Evolutionary conservation across 129 eudicot species (phyloP).

Genomic region (Tanacetum coccineum): DNA sequence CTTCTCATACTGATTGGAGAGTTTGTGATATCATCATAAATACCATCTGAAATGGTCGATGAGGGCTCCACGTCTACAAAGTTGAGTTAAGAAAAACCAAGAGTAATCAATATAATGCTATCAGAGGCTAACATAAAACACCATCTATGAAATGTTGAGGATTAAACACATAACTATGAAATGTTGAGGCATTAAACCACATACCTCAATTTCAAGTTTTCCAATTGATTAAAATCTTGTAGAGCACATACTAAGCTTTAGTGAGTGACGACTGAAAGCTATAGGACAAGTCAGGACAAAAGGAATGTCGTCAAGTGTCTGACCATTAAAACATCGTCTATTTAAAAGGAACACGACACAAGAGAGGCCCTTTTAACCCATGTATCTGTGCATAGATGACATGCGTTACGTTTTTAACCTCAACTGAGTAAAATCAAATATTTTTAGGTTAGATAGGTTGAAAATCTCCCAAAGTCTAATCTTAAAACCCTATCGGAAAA

Average conservation of each 20-base stretch:
- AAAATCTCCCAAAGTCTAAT: background rate
- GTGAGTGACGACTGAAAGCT: slow-evolving; percentile 67
- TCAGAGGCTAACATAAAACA: slow-evolving; percentile 7
- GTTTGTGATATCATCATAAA: slow-evolving; percentile 36
- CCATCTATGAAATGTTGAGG: slow-evolving; percentile 1
- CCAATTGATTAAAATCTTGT: slow-evolving; percentile 69
- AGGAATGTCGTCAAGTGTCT: background rate
- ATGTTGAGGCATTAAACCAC: too few relatives aligned
- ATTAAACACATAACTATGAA: slow-evolving; percentile 18
- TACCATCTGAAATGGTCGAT: slow-evolving; percentile 38
- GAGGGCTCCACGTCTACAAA: slow-evolving; percentile 44
- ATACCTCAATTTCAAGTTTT: slow-evolving; percentile 98
- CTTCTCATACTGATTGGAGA: slow-evolving; percentile 55
- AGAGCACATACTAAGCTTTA: slow-evolving; percentile 38
- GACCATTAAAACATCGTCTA: background rate
- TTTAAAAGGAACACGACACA: background rate
- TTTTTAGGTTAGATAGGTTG: too few relatives aligned
- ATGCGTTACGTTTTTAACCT: background rate
- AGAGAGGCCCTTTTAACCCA: too few relatives aligned
- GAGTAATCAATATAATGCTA: background rate
- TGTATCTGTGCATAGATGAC: background rate
- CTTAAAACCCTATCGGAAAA: background rate
- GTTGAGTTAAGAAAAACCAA: slow-evolving; percentile 33
- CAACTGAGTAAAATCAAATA: background rate
- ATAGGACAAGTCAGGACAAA: slow-evolving; percentile 13